phyloP scores from a whole-genome alignment of 805 yeast genomes.

The Hanseniaspora lachancei region DNA sequence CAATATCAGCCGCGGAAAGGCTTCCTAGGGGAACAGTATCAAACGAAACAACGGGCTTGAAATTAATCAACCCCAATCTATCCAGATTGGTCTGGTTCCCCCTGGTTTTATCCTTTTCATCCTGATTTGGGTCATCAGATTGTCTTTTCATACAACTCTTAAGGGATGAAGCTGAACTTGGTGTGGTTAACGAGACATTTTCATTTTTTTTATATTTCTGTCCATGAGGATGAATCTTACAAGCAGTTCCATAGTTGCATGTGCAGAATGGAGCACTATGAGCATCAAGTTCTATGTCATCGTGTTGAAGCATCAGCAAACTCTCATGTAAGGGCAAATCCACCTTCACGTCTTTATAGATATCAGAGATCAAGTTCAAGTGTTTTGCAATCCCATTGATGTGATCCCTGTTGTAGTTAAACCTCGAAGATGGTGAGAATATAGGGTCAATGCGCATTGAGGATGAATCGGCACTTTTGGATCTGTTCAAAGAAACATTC shows the following conservation, averaged over 20 bases:
- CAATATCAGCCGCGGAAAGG: conserved; percentile 15
- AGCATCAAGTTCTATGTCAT: background rate
- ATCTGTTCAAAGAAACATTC: background rate
- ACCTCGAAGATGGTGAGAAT: background rate
- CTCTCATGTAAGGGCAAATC: conserved; percentile 2
- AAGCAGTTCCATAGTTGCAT: background rate
- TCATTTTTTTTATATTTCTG: background rate
- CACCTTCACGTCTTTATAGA: conserved; percentile 6
- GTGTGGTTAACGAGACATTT: background rate
- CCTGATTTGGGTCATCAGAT: background rate
- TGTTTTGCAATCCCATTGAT: conserved; percentile 3
- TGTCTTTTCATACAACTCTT: conserved; percentile 10
- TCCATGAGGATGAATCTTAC: background rate
- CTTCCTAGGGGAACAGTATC: conserved; percentile 25
- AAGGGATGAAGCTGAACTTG: conserved; percentile 15
- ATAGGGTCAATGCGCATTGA: background rate
- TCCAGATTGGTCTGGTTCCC: background rate
- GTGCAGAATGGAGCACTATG: background rate
- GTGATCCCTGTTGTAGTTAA: conserved; percentile 4
- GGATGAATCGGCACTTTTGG: background rate
- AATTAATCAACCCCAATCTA: conserved; percentile 12
- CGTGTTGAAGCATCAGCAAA: background rate
- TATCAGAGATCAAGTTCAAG: background rate
- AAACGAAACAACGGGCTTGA: conserved; percentile 24
- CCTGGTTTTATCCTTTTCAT: background rate